Base-by-base conservation (phyloP, 2,329 filamentous ascomycete genomes). In the Teratosphaeria destructans region DNA sequence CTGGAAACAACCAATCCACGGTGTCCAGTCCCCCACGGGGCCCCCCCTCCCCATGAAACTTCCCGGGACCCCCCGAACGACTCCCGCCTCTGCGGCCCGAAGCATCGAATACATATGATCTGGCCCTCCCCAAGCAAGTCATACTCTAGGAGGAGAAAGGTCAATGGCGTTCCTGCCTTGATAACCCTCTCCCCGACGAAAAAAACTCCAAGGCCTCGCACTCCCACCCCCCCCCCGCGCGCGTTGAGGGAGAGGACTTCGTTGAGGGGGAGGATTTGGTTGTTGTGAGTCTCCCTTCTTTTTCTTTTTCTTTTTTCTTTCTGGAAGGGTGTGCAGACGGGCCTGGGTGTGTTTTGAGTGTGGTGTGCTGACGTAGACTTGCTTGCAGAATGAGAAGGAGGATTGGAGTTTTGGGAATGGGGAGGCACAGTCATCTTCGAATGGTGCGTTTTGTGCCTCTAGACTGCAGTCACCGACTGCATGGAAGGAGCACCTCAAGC, bases 351-450 rank as follows among this genome's bases (percentile, higher is more conserved):
- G 29, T 4, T 29, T 29, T 47, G 1, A n/a, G 19, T 10, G 43
- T 6, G 16, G 43, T 49, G 37, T 49, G 43, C 43, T 49, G 43
- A 49, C 23, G 43, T n/a, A 49, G 16, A 67, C 62, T 49, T 61
- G 63, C 56, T 58, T 60, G 26, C 52, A 58, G 52, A 71, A 69
- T 60, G 64, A 62, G 23, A 66, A 63, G 62, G 69, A 68, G 54
- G 68, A 72, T 62, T 72, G 71, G 70, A 71, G 67, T 61, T 71
- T 72, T 61, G 70, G 70, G 5, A 57, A 63, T 32, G 68, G 68
- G 1, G 59, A 65, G 49, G 70, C 70, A 47, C 70, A 72, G 58
- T 72, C 7, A 3, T 29, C 29, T 29, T 29, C 7, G 7, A 29
- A 5, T 5, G 2, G 29, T 54, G 54, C 43, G 54, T 35, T 19